Evolutionary conservation across 1,284 basidiomycete species (phyloP).

Genomic region (Puccinia hordei): DNA sequence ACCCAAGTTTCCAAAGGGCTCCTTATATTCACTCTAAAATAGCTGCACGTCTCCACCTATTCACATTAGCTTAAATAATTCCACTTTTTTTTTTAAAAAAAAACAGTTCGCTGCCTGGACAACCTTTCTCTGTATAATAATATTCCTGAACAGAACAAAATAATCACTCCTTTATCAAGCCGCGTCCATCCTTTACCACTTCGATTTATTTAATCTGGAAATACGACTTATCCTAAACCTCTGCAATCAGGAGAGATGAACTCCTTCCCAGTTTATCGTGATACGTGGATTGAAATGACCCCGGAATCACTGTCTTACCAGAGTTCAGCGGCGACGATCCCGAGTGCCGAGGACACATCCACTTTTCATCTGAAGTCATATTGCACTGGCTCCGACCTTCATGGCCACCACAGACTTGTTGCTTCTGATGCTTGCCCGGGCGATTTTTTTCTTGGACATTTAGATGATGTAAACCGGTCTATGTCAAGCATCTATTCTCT

Average conservation of each 20-base stretch:
- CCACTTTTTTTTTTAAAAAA: too few species aligned
- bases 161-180: neutral
- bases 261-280: neutral
- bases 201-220: neutral
- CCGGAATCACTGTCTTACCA: neutral
- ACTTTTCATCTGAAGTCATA: neutral
- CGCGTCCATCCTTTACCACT: neutral
- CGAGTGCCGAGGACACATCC: neutral
- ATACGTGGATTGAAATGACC: neutral
- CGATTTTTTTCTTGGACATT: neutral
- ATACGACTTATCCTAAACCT: neutral
- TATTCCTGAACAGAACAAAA: neutral
- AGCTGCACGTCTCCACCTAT: too few species aligned
- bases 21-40: too few species aligned
- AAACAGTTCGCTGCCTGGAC: neutral
- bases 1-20: too few species aligned
- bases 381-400: neutral
- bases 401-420: neutral
- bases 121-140: neutral
- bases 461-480: constrained; percentile 15
- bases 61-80: too few species aligned
- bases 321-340: neutral
- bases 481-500: neutral
- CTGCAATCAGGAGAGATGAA: neutral
- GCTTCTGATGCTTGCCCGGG: neutral